These are phyloP conservation scores for Aspergillus hancockii DNA, from an alignment of 495 filamentous ascomycete genomes.

Conservation along the genomic window DNA sequence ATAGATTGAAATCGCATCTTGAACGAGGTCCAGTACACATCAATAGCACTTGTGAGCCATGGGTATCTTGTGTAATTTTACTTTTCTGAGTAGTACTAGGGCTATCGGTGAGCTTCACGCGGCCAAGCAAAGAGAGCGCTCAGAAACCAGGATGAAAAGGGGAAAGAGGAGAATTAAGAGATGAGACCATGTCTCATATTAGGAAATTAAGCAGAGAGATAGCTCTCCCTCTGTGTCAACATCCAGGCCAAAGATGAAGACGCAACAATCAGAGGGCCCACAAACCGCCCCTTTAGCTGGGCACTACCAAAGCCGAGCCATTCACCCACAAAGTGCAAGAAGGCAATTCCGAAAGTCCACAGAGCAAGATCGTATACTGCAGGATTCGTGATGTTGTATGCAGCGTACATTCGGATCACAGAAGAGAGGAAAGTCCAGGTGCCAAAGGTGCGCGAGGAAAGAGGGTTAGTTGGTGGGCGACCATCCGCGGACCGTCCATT, in stretches of 20 bases:
- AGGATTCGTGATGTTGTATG: constrained; percentile 75
- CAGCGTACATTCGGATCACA: constrained; percentile 79
- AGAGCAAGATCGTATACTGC: constrained; percentile 75
- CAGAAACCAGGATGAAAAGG: neutral
- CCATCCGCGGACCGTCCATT: constrained; percentile 48
- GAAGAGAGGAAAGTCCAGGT: constrained; percentile 83
- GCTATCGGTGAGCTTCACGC: neutral
- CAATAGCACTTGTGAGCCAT: constrained; percentile 28
- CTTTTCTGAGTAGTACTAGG: neutral
- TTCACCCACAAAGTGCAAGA: constrained; percentile 79
- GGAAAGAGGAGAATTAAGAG: neutral
- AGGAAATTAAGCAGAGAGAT: constrained; percentile 27
- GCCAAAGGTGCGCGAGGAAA: constrained; percentile 83
- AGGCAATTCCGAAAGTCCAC: constrained; percentile 78
- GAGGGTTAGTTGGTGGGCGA: constrained; percentile 50
- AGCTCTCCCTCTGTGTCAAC: constrained; percentile 56
- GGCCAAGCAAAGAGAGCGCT: neutral
- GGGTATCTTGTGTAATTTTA: constrained; percentile 36
- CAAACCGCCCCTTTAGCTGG: constrained; percentile 64
- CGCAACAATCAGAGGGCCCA: constrained; percentile 72
- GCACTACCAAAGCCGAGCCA: constrained; percentile 74
- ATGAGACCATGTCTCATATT: neutral
- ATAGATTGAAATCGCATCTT: constrained; percentile 4
- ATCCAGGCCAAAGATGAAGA: constrained; percentile 78
- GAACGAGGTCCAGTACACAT: neutral